These are phyloP conservation scores for Senna tora DNA, from an alignment of 306 rosid species.

Conservation along the genomic window DNA sequence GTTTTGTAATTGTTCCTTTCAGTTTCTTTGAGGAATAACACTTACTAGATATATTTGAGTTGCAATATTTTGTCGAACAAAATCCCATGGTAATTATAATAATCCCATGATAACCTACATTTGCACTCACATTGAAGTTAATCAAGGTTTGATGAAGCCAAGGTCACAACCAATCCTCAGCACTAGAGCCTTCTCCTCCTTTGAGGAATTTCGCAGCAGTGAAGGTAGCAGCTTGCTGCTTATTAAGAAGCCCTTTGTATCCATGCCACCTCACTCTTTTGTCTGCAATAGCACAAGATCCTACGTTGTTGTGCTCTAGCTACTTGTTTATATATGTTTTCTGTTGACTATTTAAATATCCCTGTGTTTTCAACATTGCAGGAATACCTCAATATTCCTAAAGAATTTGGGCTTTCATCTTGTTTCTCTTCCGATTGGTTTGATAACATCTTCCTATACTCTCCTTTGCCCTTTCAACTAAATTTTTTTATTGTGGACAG, in stretches of 20 bases:
- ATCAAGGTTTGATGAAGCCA: constrained; percentile 28
- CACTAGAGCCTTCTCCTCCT: constrained; percentile 3
- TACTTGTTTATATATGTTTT: too few species aligned
- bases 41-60: too few species aligned
- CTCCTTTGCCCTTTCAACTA: neutral
- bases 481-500: neutral
- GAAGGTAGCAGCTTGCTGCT: constrained; percentile 43
- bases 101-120: too few species aligned
- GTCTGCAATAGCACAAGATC: constrained; percentile 50
- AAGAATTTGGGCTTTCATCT: constrained; percentile 72
- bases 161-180: constrained; percentile 43
- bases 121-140: too few species aligned
- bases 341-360: constrained; percentile 35
- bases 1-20: too few species aligned
- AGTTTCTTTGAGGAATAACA: too few species aligned
- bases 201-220: constrained; percentile 45
- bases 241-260: constrained; percentile 38
- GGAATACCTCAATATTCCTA: constrained; percentile 70
- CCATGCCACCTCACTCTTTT: constrained; percentile 53
- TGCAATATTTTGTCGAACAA: too few species aligned
- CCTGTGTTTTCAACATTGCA: constrained; percentile 45
- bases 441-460: constrained; percentile 32
- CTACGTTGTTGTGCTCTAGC: constrained; percentile 63
- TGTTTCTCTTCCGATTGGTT: constrained; percentile 86
- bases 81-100: too few species aligned